Base-by-base conservation (phyloP, 2,329 filamentous ascomycete genomes). In the Byssochlamys sp. region DNA sequence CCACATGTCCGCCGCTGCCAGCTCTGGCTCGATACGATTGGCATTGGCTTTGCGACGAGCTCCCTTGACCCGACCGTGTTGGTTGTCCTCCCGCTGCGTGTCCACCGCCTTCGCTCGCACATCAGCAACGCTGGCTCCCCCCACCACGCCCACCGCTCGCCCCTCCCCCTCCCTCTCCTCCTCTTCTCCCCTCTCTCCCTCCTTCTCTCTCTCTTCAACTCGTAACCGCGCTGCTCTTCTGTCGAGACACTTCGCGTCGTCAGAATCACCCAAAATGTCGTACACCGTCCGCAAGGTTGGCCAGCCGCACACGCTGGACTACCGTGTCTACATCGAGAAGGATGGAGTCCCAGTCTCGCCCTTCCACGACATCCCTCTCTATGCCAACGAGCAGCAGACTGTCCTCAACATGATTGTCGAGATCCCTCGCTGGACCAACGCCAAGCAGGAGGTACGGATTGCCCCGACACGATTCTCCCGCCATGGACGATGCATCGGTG, bases 391-490 rank as follows among this genome's bases (percentile, higher is more conserved):
- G 78, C 88, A 96, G 81, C 85, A 96, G 83, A 95, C 88, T 68
- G 81, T 97, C 75, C 84, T 99, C 73, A 99, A 99, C 87, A 99
- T 99, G 94, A 76, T 99, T 64, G 94, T 99, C 70, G 94, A 99
- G 87, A 96, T 99, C 71, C 94, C 94, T 71, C 88, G 94, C 81
- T 99, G 94, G 94, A 96, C 92, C 81, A 99, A 99, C 80, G 94
- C 89, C 71, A 99, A 99, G 86, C 89, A 95, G 78, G 94, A 99
- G 89, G 92, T 96, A 77, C 66, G 87, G 61, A 57, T 28, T 58
- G 14, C 56, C 53, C 54, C 11, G 10, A n/a, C 19, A 14, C 29
- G 31, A 29, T 27, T 39, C 25, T 52, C 56, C 49, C 57, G 33
- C 53, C 50, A 55, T 35, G 12, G 27, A 29, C 33, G 24, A 19